These are phyloP conservation scores for Gossypium sturtianum DNA, from an alignment of 345 rosid species.

Conservation along the genomic window DNA sequence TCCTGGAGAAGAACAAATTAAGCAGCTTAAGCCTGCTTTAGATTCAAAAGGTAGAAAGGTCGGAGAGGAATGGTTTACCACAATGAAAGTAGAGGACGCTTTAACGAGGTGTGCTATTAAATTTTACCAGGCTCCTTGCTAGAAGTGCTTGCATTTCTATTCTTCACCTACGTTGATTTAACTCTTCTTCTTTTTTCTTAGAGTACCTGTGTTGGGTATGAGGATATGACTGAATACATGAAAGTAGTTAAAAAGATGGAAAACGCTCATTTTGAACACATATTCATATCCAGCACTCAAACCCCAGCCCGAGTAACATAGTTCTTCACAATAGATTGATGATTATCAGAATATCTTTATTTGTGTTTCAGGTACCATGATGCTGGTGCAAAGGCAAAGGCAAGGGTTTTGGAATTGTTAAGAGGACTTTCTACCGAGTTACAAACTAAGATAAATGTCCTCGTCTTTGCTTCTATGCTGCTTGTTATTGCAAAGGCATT, in stretches of 20 bases:
- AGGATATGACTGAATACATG: neutral
- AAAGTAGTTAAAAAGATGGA: neutral
- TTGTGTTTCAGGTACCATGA: slow-evolving; percentile 66
- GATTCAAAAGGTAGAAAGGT: slow-evolving; percentile 94
- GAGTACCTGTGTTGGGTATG: neutral
- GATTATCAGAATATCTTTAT: neutral
- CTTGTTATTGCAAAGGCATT: slow-evolving; percentile 89
- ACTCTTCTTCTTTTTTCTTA: neutral
- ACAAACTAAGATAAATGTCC: slow-evolving; percentile 73
- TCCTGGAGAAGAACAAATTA: slow-evolving; percentile 89
- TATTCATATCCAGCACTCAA: neutral
- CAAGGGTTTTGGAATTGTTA: slow-evolving; percentile 72
- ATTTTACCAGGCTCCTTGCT: neutral
- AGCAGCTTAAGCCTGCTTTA: slow-evolving; percentile 75
- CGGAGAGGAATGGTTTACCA: slow-evolving; percentile 97
- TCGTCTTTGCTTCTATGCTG: slow-evolving; percentile 80
- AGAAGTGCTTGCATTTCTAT: neutral
- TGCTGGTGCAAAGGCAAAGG: slow-evolving; percentile 68
- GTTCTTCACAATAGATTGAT: neutral
- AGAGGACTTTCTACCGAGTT: slow-evolving; percentile 75
- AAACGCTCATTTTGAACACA: neutral
- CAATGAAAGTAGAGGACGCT: slow-evolving; percentile 76
- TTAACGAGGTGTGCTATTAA: slow-evolving; percentile 45
- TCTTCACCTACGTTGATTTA: neutral
- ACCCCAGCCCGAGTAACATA: neutral